Base-by-base conservation (phyloP, 2,329 filamentous ascomycete genomes). In the Aspergillus pseudotamarii region DNA sequence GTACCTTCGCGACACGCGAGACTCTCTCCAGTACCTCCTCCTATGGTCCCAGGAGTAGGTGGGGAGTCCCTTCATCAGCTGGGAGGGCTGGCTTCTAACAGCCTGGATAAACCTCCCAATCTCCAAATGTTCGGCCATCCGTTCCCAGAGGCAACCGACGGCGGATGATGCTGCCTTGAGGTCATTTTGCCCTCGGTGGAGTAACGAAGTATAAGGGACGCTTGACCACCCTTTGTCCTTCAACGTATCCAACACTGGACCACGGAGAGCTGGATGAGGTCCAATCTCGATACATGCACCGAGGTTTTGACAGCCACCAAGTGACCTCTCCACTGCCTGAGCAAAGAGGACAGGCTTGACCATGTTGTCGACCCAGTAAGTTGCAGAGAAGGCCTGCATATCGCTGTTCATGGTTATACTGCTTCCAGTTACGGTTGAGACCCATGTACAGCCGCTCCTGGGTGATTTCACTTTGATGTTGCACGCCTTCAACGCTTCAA, bases 291-390 rank as follows among this genome's bases (percentile, higher is more conserved):
- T 46, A 21, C 23, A 30, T 10, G 10, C 34, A 34, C n/a, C 41
- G 9, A 45, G 6, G 6, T n/a, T 28, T 1, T 16, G 48, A 6
- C 10, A 3, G 34, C 8, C 23, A 43, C 36, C 3, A 28, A 45
- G 23, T 19, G 54, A 26, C 16, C 16, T 43, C 19, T 57, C 38
- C 5, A 62, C 8, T n/a, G 60, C 46, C 6, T 57, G 55, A 0
- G 46, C 30, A 38, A 62, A 62, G 6, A 62, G 54, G 14, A 62
- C 60, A 3, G 46, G 23, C 12, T 58, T 53, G n/a, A 58, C 46
- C 60, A 62, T 62, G 14, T 62, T 62, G 12, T 62, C 55, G 19
- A 43, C 21, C 60, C 60, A 62, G 36, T 62, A 62, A 3, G 23
- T 10, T 32, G 21, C 38, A 6, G 54, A 12, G 14, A 45, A 43